phyloP scores from a whole-genome alignment of 2,329 filamentous ascomycete species.

The Microdochium trichocladiopsis region DNA sequence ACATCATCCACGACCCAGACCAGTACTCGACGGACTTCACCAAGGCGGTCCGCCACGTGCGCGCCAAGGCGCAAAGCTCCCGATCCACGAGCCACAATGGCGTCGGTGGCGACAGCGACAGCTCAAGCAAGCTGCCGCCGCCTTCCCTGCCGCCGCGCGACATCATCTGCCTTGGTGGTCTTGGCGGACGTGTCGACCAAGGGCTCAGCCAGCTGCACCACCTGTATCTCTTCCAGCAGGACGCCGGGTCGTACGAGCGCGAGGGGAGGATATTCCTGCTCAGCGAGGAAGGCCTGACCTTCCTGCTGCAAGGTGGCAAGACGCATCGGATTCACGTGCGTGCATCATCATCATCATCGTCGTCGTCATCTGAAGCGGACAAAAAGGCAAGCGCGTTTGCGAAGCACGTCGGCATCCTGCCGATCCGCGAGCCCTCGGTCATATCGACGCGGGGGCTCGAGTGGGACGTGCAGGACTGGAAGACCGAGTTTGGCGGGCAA shows the following conservation, averaged over 20 bases:
- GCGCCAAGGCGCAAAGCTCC: background rate
- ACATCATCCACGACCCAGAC: conserved; percentile 64
- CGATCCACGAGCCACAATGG: background rate
- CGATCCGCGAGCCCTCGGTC: conserved; percentile 68
- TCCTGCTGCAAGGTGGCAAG: conserved; percentile 63
- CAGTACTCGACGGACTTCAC: conserved; percentile 88
- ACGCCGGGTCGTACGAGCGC: conserved; percentile 20
- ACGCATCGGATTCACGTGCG: conserved; percentile 62
- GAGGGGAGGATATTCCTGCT: conserved; percentile 67
- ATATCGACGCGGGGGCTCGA: conserved; percentile 77
- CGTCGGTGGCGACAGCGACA: conserved; percentile 9
- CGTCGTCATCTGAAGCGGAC: background rate
- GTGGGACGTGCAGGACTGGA: conserved; percentile 85
- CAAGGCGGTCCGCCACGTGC: conserved; percentile 56
- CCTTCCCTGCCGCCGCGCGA: conserved; percentile 31
- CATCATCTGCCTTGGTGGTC: conserved; percentile 75
- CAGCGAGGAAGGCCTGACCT: conserved; percentile 74
- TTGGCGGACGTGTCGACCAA: conserved; percentile 89
- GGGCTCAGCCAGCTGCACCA: conserved; percentile 85
- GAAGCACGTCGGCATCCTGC: conserved; percentile 80
- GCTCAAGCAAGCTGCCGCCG: conserved; percentile 21
- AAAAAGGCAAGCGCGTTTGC: conserved; percentile 42
- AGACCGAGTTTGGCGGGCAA: conserved; percentile 65
- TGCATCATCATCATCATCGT: conserved; percentile 24
- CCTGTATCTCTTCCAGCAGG: conserved; percentile 56